Evolutionary conservation across 192 early-diverging fungal genomes (phyloP).

Genomic region (Globomyces pollinis-pini): DNA sequence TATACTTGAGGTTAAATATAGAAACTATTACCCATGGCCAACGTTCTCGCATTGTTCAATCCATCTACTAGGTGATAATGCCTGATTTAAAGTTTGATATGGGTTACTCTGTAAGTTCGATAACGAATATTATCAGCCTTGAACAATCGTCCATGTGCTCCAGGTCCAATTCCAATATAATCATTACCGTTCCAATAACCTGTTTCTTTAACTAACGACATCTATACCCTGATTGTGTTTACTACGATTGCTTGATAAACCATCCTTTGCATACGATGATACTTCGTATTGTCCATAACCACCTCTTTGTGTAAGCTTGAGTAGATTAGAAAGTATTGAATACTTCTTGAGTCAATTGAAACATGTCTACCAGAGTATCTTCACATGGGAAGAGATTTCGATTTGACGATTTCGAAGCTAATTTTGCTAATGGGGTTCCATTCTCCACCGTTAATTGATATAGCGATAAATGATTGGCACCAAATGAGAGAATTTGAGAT

Average conservation of each 20-base stretch:
- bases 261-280: constrained; percentile 25
- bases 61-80: constrained; percentile 20
- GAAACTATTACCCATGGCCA: constrained; percentile 13
- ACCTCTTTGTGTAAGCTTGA: constrained; percentile 1
- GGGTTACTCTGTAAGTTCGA: constrained; percentile 13
- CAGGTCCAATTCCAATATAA: constrained; percentile 34
- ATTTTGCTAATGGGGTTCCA: constrained; percentile 25
- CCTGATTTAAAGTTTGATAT: constrained; percentile 10
- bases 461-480: constrained; percentile 20
- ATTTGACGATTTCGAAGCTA: not conserved
- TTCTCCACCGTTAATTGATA: constrained; percentile 36
- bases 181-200: constrained; percentile 26
- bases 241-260: not conserved
- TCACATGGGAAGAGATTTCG: constrained; percentile 1
- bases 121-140: not conserved
- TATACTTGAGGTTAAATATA: not conserved
- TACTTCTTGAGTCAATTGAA: constrained; percentile 14
- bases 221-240: no score
- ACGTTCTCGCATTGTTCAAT: constrained; percentile 16
- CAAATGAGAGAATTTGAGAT: not conserved
- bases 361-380: constrained; percentile 22
- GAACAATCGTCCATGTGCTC: constrained; percentile 27
- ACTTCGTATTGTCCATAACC: constrained; percentile 34
- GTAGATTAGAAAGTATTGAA: not conserved
- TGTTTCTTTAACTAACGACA: no score